Evolutionary conservation across 352 stramenopile genomes (phyloP).

Genomic region (Pythium grandisporangium): DNA sequence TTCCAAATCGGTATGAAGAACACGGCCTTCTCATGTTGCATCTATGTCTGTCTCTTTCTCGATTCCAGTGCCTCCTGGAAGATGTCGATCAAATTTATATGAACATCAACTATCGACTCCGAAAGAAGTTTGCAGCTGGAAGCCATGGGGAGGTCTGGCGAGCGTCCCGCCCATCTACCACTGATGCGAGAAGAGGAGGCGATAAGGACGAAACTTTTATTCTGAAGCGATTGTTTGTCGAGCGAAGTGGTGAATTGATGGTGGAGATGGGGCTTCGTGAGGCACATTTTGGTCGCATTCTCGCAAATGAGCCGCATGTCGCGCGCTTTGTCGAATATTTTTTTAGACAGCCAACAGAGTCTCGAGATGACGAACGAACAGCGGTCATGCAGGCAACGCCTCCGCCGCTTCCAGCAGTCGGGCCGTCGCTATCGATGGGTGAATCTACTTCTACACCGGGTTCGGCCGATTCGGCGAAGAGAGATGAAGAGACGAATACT

Average conservation of each 20-base stretch:
- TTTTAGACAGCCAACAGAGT: slow-evolving; percentile 29
- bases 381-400: slow-evolving; percentile 2
- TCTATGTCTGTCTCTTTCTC: neutral
- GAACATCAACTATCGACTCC: slow-evolving; percentile 65
- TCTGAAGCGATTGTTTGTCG: slow-evolving; percentile 80
- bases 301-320: slow-evolving; percentile 48
- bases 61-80: slow-evolving; percentile 37
- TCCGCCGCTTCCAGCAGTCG: slow-evolving; percentile 4
- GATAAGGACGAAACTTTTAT: slow-evolving; percentile 69
- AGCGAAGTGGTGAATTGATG: slow-evolving; percentile 50
- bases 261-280: slow-evolving; percentile 72
- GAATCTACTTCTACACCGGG: too few relatives aligned
- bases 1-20: too few relatives aligned
- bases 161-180: slow-evolving; percentile 1
- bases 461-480: too few relatives aligned
- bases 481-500: too few relatives aligned
- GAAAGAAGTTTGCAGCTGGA: slow-evolving; percentile 75
- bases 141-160: slow-evolving; percentile 72
- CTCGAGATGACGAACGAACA: neutral
- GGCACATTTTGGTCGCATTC: slow-evolving; percentile 64
- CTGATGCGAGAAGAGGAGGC: too few relatives aligned
- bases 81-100: slow-evolving; percentile 58
- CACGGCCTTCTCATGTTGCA: neutral
- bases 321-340: slow-evolving; percentile 86
- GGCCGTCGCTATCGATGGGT: neutral